A percentile compares a stretch with the other conserved stretches of the same genome.
Evolutionary conservation across 352 stramenopile genomes (phyloP).

Genomic region (Elongisporangium prolatum): DNA sequence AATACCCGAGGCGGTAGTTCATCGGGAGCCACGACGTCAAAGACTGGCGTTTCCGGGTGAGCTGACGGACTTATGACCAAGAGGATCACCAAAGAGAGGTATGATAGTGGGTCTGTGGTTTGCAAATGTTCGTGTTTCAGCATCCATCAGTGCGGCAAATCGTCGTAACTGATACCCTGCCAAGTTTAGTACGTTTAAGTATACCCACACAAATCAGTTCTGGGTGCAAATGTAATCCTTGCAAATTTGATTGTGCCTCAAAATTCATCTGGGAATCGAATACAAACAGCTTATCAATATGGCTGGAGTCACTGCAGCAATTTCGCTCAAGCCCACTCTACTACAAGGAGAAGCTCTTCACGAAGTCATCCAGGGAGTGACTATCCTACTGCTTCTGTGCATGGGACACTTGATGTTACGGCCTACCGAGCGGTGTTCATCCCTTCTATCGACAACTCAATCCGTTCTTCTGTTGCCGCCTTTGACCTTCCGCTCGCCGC

Average conservation of each 20-base stretch:
- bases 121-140: too few relatives aligned
- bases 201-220: too few relatives aligned
- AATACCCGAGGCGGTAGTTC: too few relatives aligned
- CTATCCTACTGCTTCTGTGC: conserved; percentile 52
- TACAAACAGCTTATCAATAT: not conserved
- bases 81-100: too few relatives aligned
- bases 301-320: not conserved
- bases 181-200: too few relatives aligned
- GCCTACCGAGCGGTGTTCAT: conserved; percentile 47
- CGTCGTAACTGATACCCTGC: too few relatives aligned
- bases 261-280: not conserved
- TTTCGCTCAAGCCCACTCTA: not conserved
- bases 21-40: too few relatives aligned
- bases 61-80: too few relatives aligned
- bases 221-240: not conserved
- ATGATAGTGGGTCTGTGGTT: too few relatives aligned
- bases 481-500: conserved; percentile 52
- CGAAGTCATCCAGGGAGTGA: conserved; percentile 48
- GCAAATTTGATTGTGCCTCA: not conserved
- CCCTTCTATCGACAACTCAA: conserved; percentile 46
- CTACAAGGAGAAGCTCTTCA: conserved; percentile 38
- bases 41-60: too few relatives aligned
- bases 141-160: too few relatives aligned
- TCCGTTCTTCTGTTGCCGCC: conserved; percentile 25
- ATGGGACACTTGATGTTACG: conserved; percentile 50